Base-by-base conservation (phyloP, 2,329 filamentous ascomycete genomes). In the Beauveria scarabaeidicola region DNA sequence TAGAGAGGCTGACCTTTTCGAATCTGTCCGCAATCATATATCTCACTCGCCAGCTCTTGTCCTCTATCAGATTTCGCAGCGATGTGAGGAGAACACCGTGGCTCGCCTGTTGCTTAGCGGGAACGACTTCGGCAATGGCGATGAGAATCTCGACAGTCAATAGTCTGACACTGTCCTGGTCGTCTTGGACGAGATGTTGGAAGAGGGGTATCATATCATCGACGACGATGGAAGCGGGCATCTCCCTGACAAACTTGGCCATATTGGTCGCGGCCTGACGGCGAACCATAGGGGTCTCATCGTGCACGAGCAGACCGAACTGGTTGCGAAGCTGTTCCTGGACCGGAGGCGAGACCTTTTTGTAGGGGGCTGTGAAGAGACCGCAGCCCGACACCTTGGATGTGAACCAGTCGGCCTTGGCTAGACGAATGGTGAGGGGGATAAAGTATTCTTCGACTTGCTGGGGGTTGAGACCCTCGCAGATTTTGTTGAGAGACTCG, bases 1-100 rank as follows among this genome's bases (percentile, higher is more conserved):
- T 17, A 9, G 23, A 1, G 40, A 27, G 58, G 56, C 70, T 53
- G 70, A 91, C 91, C 88, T 97, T 97, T 76, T 99, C 94, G 70
- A 97, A 99, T 72, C 91, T 86, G 75, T 99, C 94, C 52, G 94
- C 94, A 68, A 99, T 94, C 94, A 99, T 99, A 76, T 97, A 99
- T 72, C 94, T 86, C 62, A 99, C 94, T 70, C 94, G 87, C 94
- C 94, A 99, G 78, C 94, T 97, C 84, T 97, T 99, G 74, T 99
- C 94, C 70, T 97, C 94, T 76, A 99, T 97, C 70, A 99, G 77
- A 76, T 85, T 96, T 68, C 94, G 88, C 69, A 99, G 78, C 50
- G 93, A 91, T 54, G 90, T 93, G 69, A 99, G 80, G 61, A 99
- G 78, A 60, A 97, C 91, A 57, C 93, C 94, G 70, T 97, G 93